These are phyloP conservation scores for Neurospora sublineolata DNA, from an alignment of 495 filamentous ascomycete genomes.

Conservation along the genomic window DNA sequence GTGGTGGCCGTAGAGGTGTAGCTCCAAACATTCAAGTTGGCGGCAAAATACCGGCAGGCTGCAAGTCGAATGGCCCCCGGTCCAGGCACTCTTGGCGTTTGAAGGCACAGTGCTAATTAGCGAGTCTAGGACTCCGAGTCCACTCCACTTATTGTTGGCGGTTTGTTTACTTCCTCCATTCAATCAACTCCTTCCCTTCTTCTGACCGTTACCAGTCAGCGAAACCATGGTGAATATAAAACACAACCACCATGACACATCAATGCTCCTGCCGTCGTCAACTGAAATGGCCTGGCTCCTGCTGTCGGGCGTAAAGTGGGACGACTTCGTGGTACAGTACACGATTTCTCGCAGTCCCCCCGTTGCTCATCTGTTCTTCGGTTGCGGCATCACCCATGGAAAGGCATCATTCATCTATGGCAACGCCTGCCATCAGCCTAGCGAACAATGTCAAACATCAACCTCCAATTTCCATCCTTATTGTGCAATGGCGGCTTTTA, in stretches of 20 bases:
- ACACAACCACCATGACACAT: too few relatives aligned
- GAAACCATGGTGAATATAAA: too few relatives aligned
- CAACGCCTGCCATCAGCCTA: too few relatives aligned
- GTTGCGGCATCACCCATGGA: too few relatives aligned
- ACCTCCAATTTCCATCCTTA: background rate
- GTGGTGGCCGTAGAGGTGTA: background rate
- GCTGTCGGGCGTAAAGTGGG: background rate
- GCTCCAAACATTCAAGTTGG: background rate
- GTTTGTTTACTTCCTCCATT: background rate
- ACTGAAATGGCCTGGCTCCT: background rate
- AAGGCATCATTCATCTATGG: too few relatives aligned
- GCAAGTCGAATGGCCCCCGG: background rate
- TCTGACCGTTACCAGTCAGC: background rate
- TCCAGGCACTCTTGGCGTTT: background rate
- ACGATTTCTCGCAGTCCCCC: background rate
- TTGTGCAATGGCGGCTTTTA: background rate
- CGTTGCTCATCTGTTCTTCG: background rate
- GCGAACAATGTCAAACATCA: too few relatives aligned
- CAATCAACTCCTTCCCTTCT: background rate
- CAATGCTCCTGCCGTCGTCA: background rate
- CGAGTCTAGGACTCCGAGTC: background rate
- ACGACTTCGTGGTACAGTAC: background rate
- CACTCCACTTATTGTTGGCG: background rate
- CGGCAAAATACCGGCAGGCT: conserved; percentile 2
- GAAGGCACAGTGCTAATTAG: background rate